Evolutionary conservation across 169 alveolate species (phyloP), one percentile per base, ranked within the genome.

Genomic region (Eimeria zaria): DNA sequence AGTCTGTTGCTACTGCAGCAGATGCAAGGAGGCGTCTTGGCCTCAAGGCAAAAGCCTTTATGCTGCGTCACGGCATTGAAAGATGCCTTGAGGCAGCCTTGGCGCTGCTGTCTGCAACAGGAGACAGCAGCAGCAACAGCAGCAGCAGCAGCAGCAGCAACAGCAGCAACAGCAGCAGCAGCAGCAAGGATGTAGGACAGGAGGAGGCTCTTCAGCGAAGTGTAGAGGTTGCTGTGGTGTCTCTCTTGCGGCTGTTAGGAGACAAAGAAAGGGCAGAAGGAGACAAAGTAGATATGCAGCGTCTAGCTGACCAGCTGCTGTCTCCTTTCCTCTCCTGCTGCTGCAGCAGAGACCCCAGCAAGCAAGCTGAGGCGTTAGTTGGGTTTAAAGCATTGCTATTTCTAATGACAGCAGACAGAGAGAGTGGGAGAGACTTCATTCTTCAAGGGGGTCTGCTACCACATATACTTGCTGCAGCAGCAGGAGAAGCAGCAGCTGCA

Each of bases 81-180:
- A 73, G 64, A 83, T 91, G 81, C 30, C 89, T 91, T n/a, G 96
- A 91, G 53, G 96, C 83, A 44, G 64, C 90, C n/a, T 78, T 91
- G n/a, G 58, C 62, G 4, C 58, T 88, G 51, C 80, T 44, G 1
- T 44, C 80, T 22, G 64, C 95, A 36, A 89, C 62, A 39, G 67
- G 8, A 18, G 88, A 67, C 78, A 9, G 60, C 60, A 51, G 60
- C 33, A 48, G 78, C 64, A 64, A 1, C 46, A 33, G 18, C 48
- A 73, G 48, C 39, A 67, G 44, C 78, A 30, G 78, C 30, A 67
- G 78, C 44, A 24, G 62, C 24, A 30, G 87, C n/a, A 46, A 12
- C 60, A 46, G 87, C 51, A 60, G 67, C 41, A 60, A 22, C n/a
- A 81, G 73, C 20, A 11, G 33, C 27, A 27, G 69, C 60, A 48